A percentile compares a stretch with the other conserved stretches of the same genome.
Evolutionary conservation across 805 yeast genomes (phyloP).

Genomic region (Henningerozyma blattae): DNA sequence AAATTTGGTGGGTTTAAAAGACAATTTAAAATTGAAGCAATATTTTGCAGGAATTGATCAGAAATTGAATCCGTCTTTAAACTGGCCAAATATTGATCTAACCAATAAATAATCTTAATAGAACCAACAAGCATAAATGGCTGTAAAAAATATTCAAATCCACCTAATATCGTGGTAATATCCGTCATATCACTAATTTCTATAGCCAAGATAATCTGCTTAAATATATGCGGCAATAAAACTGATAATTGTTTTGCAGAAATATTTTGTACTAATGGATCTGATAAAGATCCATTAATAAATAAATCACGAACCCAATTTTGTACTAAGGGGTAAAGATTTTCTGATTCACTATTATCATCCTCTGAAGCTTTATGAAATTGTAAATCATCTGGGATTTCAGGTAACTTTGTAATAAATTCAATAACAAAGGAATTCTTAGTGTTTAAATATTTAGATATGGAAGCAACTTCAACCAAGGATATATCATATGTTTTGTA

Average conservation of each 20-base stretch:
- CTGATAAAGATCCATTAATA: constrained; percentile 77
- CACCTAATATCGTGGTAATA: constrained; percentile 52
- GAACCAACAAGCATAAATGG: constrained; percentile 55
- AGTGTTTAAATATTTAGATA: constrained; percentile 8
- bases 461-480: constrained; percentile 16
- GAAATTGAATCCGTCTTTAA: constrained; percentile 12
- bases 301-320: constrained; percentile 77
- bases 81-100: constrained; percentile 29
- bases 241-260: constrained; percentile 55
- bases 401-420: constrained; percentile 16
- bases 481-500: constrained; percentile 28
- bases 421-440: constrained; percentile 23
- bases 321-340: constrained; percentile 29
- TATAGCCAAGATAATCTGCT: constrained; percentile 56
- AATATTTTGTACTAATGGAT: constrained; percentile 60
- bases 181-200: constrained; percentile 40
- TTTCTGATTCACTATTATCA: constrained; percentile 14
- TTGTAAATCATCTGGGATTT: constrained; percentile 12
- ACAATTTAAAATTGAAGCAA: constrained; percentile 29
- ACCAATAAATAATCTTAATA: constrained; percentile 42
- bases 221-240: constrained; percentile 61
- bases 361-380: constrained; percentile 13
- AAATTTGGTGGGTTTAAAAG: constrained; percentile 31
- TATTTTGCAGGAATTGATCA: constrained; percentile 22
- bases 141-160: constrained; percentile 78